phyloP scores from a whole-genome alignment of 148 eudicot species.

The Salicornia ramosissima region DNA sequence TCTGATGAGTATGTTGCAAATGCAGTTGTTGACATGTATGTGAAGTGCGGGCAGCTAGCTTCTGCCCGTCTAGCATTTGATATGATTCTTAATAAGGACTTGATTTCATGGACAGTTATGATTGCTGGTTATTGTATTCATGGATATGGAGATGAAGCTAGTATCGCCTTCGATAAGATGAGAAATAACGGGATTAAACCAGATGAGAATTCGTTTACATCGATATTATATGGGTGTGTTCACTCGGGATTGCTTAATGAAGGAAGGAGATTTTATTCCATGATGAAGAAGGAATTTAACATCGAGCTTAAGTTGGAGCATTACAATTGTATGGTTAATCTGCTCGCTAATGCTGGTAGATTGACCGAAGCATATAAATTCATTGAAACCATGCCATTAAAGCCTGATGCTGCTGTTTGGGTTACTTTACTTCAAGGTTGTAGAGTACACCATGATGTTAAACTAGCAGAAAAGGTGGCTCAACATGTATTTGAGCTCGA shows the following conservation, averaged over 20 bases:
- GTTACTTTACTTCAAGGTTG: slow-evolving; percentile 60
- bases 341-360: slow-evolving; percentile 55
- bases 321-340: slow-evolving; percentile 62
- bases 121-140: slow-evolving; percentile 61
- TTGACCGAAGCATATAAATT: slow-evolving; percentile 47
- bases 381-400: slow-evolving; percentile 42
- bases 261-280: slow-evolving; percentile 43
- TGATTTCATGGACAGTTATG: slow-evolving; percentile 66
- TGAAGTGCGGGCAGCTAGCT: slow-evolving; percentile 48
- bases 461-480: slow-evolving; percentile 58
- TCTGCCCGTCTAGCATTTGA: slow-evolving; percentile 44
- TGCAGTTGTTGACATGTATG: slow-evolving; percentile 72
- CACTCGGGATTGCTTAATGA: slow-evolving; percentile 57
- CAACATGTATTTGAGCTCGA: slow-evolving; percentile 43
- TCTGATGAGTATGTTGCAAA: slow-evolving; percentile 44
- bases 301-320: slow-evolving; percentile 58
- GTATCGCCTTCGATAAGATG: slow-evolving; percentile 42
- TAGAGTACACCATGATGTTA: slow-evolving; percentile 52
- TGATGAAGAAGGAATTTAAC: slow-evolving; percentile 41
- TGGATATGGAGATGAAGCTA: slow-evolving; percentile 57
- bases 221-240: slow-evolving; percentile 53
- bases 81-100: slow-evolving; percentile 38
- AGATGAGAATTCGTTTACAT: slow-evolving; percentile 42
- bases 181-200: slow-evolving; percentile 38
- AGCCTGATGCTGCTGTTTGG: slow-evolving; percentile 55